A percentile compares a stretch with the other conserved stretches of the same genome.
Evolutionary conservation across 129 eudicot genomes (phyloP).

Genomic region (Cynara cardunculus): DNA sequence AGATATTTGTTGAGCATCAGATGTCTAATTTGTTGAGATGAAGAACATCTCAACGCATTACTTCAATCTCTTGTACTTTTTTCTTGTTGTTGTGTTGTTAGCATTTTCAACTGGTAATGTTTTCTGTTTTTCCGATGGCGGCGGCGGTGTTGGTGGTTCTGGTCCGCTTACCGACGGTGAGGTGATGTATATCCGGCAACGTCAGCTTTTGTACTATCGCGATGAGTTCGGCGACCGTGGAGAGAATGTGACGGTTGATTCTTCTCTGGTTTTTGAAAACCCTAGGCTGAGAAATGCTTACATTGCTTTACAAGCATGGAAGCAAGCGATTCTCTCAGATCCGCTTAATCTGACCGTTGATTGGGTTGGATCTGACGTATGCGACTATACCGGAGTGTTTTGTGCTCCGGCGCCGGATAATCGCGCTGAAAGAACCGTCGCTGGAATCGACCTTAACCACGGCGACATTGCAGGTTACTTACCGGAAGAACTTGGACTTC

Average conservation of each 20-base stretch:
- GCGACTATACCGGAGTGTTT: constrained; percentile 61
- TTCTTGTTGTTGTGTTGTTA: not conserved
- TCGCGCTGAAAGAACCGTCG: constrained; percentile 38
- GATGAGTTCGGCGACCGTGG: constrained; percentile 88
- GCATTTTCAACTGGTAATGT: not conserved
- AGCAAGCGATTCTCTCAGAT: constrained; percentile 83
- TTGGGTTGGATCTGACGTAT: constrained; percentile 85
- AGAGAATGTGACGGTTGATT: constrained; percentile 65
- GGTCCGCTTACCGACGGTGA: constrained; percentile 60
- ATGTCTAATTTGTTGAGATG: constrained; percentile 52
- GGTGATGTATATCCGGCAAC: constrained; percentile 41
- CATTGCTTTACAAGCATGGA: constrained; percentile 96
- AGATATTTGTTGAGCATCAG: constrained; percentile 24
- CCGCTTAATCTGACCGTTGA: constrained; percentile 59
- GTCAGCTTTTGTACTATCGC: constrained; percentile 67
- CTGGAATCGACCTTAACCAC: constrained; percentile 90
- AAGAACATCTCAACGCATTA: constrained; percentile 29
- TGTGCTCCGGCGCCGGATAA: constrained; percentile 72
- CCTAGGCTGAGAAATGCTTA: constrained; percentile 60
- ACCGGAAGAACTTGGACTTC: constrained; percentile 76
- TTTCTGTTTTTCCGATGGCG: not conserved
- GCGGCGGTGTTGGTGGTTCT: constrained; percentile 13
- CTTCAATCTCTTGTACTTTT: constrained; percentile 9
- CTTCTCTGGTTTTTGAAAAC: constrained; percentile 53
- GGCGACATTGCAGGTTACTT: constrained; percentile 89